phyloP scores from a whole-genome alignment of 441 rosid genomes.

The Biscutella laevigata region DNA sequence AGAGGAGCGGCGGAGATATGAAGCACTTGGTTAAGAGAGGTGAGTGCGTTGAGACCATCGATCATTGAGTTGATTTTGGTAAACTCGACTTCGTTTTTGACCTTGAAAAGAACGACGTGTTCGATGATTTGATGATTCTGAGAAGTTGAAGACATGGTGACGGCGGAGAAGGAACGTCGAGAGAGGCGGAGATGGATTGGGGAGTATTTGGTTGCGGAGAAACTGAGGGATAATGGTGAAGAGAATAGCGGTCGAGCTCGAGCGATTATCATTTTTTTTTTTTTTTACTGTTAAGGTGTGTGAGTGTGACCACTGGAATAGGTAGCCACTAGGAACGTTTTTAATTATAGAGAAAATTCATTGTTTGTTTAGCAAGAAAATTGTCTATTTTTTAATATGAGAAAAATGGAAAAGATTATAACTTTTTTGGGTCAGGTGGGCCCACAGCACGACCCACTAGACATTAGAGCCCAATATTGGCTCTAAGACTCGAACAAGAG shows the following conservation, averaged over 20 bases:
- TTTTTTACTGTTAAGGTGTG: neutral
- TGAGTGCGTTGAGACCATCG: conserved; percentile 48
- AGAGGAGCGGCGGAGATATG: conserved; percentile 61
- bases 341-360: too few relatives aligned
- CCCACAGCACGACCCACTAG: too few relatives aligned
- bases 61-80: conserved; percentile 41
- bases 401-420: too few relatives aligned
- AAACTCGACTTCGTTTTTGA: conserved; percentile 46
- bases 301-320: neutral
- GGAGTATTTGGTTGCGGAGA: conserved; percentile 31
- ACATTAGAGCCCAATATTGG: too few relatives aligned
- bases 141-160: conserved; percentile 17
- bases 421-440: too few relatives aligned
- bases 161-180: conserved; percentile 23
- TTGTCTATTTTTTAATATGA: too few relatives aligned
- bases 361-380: too few relatives aligned
- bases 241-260: conserved; percentile 27
- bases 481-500: too few relatives aligned
- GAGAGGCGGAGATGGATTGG: conserved; percentile 3
- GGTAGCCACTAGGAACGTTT: too few relatives aligned
- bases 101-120: conserved; percentile 82
- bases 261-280: conserved; percentile 9
- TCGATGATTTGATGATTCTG: conserved; percentile 37
- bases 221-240: conserved; percentile 24
- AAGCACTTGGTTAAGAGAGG: conserved; percentile 45